phyloP scores from a whole-genome alignment of 169 alveolate species.

The Plasmodium coatneyi region DNA sequence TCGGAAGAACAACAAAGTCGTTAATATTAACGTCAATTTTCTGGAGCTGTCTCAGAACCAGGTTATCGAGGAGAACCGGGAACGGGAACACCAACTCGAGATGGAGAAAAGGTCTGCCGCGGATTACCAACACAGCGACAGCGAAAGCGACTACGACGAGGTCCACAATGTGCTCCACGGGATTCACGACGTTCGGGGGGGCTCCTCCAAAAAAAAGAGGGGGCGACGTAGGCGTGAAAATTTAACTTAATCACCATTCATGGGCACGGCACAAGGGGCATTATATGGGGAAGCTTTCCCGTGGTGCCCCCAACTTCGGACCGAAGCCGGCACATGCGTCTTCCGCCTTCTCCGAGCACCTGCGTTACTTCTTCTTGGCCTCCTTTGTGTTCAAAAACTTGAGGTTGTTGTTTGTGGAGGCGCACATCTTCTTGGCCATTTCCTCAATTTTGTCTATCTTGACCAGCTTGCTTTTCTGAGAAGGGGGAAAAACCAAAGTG shows the following conservation, averaged over 20 bases:
- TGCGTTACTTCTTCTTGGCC: background rate
- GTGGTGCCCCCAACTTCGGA: background rate
- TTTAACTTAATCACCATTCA: background rate
- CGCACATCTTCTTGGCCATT: slow-evolving; percentile 58
- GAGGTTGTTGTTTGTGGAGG: slow-evolving; percentile 27
- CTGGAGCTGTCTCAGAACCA: slow-evolving; percentile 18
- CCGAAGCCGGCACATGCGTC: background rate
- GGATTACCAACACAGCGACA: background rate
- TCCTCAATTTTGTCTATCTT: slow-evolving; percentile 67
- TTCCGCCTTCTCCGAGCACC: background rate
- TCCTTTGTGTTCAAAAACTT: slow-evolving; percentile 23
- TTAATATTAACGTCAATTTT: slow-evolving; percentile 34
- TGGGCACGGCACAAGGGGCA: background rate
- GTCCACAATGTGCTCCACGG: slow-evolving; percentile 57
- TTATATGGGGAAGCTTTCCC: background rate
- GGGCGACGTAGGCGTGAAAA: background rate
- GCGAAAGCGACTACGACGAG: slow-evolving; percentile 52
- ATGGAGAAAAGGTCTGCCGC: background rate
- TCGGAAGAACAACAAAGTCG: background rate
- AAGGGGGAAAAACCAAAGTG: background rate
- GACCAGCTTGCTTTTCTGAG: slow-evolving; percentile 51
- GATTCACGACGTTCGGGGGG: background rate
- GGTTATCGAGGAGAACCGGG: background rate
- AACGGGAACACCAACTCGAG: background rate
- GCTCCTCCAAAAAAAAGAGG: background rate